These are phyloP conservation scores for Phytophthora podocarpi DNA, from an alignment of 352 stramenopile genomes.

Conservation along the genomic window DNA sequence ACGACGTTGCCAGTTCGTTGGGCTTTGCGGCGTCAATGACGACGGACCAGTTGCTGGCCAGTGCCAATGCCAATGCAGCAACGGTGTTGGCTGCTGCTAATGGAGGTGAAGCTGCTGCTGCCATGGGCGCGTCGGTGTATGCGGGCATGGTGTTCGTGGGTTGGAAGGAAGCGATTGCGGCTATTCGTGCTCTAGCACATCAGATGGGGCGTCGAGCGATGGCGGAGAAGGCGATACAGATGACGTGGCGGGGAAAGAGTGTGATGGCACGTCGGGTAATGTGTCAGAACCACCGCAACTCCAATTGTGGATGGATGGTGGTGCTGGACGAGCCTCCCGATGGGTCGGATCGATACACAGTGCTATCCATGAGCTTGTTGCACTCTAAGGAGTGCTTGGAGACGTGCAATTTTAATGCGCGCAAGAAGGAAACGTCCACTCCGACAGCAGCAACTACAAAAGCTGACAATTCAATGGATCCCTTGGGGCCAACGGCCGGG, in stretches of 20 bases:
- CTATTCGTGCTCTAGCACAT: conserved; percentile 55
- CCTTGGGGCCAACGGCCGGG: background rate
- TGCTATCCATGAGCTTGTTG: conserved; percentile 59
- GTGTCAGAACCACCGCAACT: conserved; percentile 81
- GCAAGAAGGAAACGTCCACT: conserved; percentile 42
- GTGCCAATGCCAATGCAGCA: conserved; percentile 8
- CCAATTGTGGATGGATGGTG: conserved; percentile 70
- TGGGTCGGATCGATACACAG: conserved; percentile 49
- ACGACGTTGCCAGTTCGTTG: background rate
- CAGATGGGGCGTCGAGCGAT: conserved; percentile 64
- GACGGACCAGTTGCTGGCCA: conserved; percentile 19
- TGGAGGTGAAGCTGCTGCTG: conserved; percentile 3
- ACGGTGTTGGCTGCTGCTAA: conserved; percentile 1
- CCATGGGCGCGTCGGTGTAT: conserved; percentile 42
- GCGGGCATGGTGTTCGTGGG: conserved; percentile 49
- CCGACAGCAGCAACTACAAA: background rate
- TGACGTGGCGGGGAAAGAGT: conserved; percentile 46
- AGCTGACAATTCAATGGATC: background rate
- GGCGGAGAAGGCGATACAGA: conserved; percentile 53
- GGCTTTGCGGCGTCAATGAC: conserved; percentile 46
- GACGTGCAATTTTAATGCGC: conserved; percentile 77
- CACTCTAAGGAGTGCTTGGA: conserved; percentile 81
- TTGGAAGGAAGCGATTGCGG: conserved; percentile 66
- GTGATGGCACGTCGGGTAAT: conserved; percentile 58
- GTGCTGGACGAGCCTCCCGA: conserved; percentile 54